Conservation (phyloP, 2,329 filamentous ascomycete genomes). For the Acrocalymma vagum region DNA sequence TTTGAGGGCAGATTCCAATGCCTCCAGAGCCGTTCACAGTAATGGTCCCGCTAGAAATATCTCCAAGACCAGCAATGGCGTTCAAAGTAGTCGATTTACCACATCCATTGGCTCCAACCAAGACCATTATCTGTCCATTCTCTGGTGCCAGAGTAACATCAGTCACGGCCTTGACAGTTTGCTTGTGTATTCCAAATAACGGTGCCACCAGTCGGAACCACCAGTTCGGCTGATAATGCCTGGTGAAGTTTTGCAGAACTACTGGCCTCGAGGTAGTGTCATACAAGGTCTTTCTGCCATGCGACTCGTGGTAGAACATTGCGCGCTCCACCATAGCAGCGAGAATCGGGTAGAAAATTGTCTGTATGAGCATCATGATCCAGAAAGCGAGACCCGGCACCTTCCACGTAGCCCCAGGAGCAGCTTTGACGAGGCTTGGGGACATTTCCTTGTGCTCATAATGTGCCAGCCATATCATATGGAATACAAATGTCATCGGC, state of each 20-base stretch:
- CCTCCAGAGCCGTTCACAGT: slow-evolving; percentile 77
- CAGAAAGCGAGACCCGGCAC: slow-evolving; percentile 78
- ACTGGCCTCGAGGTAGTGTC: slow-evolving; percentile 60
- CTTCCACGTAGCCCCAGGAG: slow-evolving; percentile 66
- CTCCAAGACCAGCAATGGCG: slow-evolving; percentile 81
- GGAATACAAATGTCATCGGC: slow-evolving; percentile 85
- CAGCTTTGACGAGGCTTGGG: slow-evolving; percentile 66
- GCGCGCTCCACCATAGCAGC: slow-evolving; percentile 75
- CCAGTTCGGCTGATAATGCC: slow-evolving; percentile 73
- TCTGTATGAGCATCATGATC: slow-evolving; percentile 78
- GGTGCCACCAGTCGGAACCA: slow-evolving; percentile 57
- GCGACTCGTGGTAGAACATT: slow-evolving; percentile 75
- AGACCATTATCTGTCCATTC: slow-evolving; percentile 80
- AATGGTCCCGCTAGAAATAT: slow-evolving; percentile 76
- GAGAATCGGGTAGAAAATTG: slow-evolving; percentile 76
- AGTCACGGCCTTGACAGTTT: slow-evolving; percentile 78
- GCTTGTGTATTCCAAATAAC: slow-evolving; percentile 51
- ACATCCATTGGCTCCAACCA: slow-evolving; percentile 86
- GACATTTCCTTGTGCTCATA: slow-evolving; percentile 70
- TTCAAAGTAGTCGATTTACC: slow-evolving; percentile 85
- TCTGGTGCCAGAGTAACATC: slow-evolving; percentile 72
- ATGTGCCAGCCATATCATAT: slow-evolving; percentile 76
- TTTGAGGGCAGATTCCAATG: slow-evolving; percentile 85
- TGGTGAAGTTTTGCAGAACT: slow-evolving; percentile 74
- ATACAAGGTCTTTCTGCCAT: slow-evolving; percentile 53